Evolutionary conservation across 768 basidiomycete species (phyloP), one percentile per base, ranked within the genome.

Genomic region (Suillus sp.): DNA sequence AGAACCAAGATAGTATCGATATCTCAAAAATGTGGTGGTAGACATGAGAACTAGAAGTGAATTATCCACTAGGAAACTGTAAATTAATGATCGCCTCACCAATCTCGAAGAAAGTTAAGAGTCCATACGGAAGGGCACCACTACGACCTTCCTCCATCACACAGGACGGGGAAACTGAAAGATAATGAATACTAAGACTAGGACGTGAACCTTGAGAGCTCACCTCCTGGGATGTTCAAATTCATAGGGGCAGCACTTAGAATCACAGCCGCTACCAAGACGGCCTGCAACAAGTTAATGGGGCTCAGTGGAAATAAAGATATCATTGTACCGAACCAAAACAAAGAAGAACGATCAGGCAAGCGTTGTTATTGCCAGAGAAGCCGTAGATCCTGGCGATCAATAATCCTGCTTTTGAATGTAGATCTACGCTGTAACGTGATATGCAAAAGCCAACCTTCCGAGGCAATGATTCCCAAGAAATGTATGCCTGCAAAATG

Each of bases 111-210:
- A 47, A 37, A 5, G n/a, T 16, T 27, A 63, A 25, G 30, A 63
- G 37, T 22, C 58, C 62, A 60, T 63, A 63, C 5, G 56, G 34
- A 32, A 63, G 59, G 18, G 59, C 57, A 45, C 34, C 48, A 25
- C 30, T 45, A 32, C 32, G 38, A 25, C 2, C 16, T 8, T 58
- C 45, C 59, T 59, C 57, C 1, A 63, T 48, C 6, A 45, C 40
- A 32, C 62, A 63, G n/a, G 51, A 20, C 30, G 51, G 51, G 30
- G 30, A 32, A 20, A 1, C 51, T 53, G 11, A n/a, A 32, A n/a
- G 4, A n/a, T 4, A 32, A 53, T 53, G 30, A 53, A 53, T 53
- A 11, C 7, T 18, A 27, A 50, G 30, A 53, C 51, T 13, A 32
- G 9, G 51, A 53, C 5, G 20, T 32, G 30, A 32, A n/a, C 30